phyloP scores from a whole-genome alignment of 805 yeast genomes.

The Cyberlindnera mississippiensis region DNA sequence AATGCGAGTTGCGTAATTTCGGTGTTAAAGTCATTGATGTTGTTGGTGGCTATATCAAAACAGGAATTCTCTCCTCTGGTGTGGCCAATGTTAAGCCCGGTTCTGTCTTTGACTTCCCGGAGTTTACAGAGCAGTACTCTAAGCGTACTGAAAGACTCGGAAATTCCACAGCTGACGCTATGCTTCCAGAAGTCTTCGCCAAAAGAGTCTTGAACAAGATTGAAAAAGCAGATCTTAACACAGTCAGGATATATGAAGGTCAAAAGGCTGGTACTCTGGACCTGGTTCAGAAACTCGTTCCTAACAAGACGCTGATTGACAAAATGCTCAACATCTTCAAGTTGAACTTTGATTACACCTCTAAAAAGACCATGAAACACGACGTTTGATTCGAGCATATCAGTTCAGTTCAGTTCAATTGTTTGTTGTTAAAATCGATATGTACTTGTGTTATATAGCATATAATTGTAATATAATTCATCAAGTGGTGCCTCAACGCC shows the following conservation, averaged over 20 bases:
- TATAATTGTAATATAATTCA: too few relatives aligned
- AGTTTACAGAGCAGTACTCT: slow-evolving; percentile 16
- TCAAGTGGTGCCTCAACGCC: too few relatives aligned
- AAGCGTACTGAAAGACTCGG: slow-evolving; percentile 9
- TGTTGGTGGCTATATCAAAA: slow-evolving; percentile 40
- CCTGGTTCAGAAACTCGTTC: slow-evolving; percentile 4
- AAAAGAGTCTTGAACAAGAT: slow-evolving; percentile 36
- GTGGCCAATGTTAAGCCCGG: slow-evolving; percentile 11
- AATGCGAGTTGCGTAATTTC: slow-evolving; percentile 37
- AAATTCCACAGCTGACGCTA: slow-evolving; percentile 9
- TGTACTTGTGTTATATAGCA: too few relatives aligned
- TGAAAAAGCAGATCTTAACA: slow-evolving; percentile 15
- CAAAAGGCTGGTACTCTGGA: slow-evolving; percentile 14
- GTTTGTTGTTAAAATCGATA: too few relatives aligned
- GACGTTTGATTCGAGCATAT: background rate
- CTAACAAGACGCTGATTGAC: slow-evolving; percentile 13
- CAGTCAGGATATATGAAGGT: slow-evolving; percentile 24
- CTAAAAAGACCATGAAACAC: slow-evolving; percentile 17
- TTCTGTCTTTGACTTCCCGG: slow-evolving; percentile 22
- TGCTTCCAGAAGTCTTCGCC: slow-evolving; percentile 39
- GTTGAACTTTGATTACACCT: slow-evolving; percentile 23
- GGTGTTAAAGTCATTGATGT: slow-evolving; percentile 40
- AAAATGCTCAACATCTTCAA: slow-evolving; percentile 19
- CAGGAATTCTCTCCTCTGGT: slow-evolving; percentile 28
- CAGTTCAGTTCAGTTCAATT: too few relatives aligned